Conservation (phyloP, 176 grass and related monocot species). For the Eragrostis curvula region DNA sequence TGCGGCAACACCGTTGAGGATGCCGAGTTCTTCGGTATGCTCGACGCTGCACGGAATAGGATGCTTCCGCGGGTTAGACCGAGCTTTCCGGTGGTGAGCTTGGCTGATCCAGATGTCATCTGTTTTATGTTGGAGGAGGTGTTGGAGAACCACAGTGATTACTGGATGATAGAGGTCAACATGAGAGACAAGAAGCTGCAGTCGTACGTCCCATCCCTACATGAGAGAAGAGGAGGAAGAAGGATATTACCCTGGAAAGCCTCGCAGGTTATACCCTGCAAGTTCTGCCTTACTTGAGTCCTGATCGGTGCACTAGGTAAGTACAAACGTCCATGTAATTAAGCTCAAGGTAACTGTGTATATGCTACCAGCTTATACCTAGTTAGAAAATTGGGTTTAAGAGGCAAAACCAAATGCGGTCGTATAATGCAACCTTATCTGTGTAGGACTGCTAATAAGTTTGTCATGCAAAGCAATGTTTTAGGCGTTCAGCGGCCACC, state of each 20-base stretch:
- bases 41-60: too few relatives aligned
- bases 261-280: background rate
- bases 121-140: too few relatives aligned
- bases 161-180: constrained; percentile 16
- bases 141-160: background rate
- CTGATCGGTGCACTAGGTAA: constrained; percentile 22
- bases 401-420: too few relatives aligned
- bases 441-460: too few relatives aligned
- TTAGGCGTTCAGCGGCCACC: too few relatives aligned
- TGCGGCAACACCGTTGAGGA: background rate
- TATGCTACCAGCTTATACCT: too few relatives aligned
- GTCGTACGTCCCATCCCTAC: background rate
- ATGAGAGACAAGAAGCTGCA: background rate
- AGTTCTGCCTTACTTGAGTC: constrained; percentile 7
- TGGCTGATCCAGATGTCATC: too few relatives aligned
- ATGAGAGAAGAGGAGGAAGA: background rate
- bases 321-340: background rate
- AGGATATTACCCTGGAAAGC: background rate
- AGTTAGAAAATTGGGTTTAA: too few relatives aligned
- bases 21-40: background rate
- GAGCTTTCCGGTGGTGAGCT: too few relatives aligned
- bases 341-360: background rate
- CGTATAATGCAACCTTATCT: too few relatives aligned
- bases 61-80: too few relatives aligned
- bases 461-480: too few relatives aligned